Base-by-base conservation (phyloP, 495 filamentous ascomycete genomes). In the Penicillium cinerascens region DNA sequence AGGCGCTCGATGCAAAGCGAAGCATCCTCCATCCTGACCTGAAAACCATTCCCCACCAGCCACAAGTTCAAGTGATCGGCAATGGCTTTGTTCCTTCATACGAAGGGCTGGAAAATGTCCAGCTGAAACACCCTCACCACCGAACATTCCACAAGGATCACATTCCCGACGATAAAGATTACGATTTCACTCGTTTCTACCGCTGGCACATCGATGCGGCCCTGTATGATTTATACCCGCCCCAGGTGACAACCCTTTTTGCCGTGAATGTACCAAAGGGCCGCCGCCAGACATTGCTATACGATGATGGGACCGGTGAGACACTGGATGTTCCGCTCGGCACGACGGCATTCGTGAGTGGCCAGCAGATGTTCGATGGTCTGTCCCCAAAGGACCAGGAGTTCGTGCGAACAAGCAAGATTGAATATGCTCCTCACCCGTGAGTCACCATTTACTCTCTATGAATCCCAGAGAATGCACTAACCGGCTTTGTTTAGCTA, bases 161-260 rank as follows among this genome's bases (percentile, higher is more conserved):
- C 37, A 81, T 90, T 55, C 78, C 83, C 10, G 76, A 73, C 16
- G 75, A 78, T 3, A 82, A 87, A 42, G 85, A 89, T 55, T 72
- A 85, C 21, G 77, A 80, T 39, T 82, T 76, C 64, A 89, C 87
- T 5, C 81, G 86, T 21, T 90, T 88, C 67, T 89, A 87, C 65
- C 74, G 87, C 29, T 90, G 86, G 87, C 87, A 90, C 59, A 88
- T 90, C 49, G 87, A 90, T 62, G 87, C 87, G 9, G 86, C 87
- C 6, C 71, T 89, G 3, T 90, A 90, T 61, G 87, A 79, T 11
- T 74, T 87, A 16, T 79, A 87, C 27, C 86, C 87, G 2, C 84
- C 87, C 2, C 71, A 81, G 26, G 86, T 86, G 8, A 90, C 87
- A 0, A 83, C 84, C 0, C 73, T 90, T 7, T 63, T 89, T 43